These are phyloP conservation scores for Cryptosporidium tyzzeri DNA, from an alignment of 169 alveolate genomes.

Conservation along the genomic window DNA sequence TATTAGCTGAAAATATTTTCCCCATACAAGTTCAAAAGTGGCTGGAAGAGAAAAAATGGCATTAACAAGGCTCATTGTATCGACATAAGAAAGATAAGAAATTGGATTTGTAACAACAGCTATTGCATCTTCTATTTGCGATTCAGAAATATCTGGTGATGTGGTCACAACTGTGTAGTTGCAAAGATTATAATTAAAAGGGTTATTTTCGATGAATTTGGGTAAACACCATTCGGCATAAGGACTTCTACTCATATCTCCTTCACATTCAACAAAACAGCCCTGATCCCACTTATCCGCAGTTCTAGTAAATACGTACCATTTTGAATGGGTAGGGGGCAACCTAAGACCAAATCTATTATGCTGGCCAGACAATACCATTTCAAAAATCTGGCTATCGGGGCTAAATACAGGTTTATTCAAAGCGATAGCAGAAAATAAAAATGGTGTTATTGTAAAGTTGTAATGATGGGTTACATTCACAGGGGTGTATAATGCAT, in stretches of 20 bases:
- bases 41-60: slow-evolving; percentile 66
- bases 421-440: slow-evolving; percentile 56
- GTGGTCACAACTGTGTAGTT: slow-evolving; percentile 56
- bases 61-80: slow-evolving; percentile 67
- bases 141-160: neutral
- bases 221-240: slow-evolving; percentile 70
- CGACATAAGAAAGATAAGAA: slow-evolving; percentile 71
- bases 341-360: slow-evolving; percentile 67
- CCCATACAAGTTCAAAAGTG: slow-evolving; percentile 46
- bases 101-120: slow-evolving; percentile 73
- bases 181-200: slow-evolving; percentile 53
- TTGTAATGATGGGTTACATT: slow-evolving; percentile 57
- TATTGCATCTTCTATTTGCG: slow-evolving; percentile 68
- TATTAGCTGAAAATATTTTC: slow-evolving; percentile 28
- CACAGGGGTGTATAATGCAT: slow-evolving; percentile 52
- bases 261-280: slow-evolving; percentile 47
- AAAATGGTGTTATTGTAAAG: slow-evolving; percentile 62
- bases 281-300: slow-evolving; percentile 76
- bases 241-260: slow-evolving; percentile 75
- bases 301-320: slow-evolving; percentile 64
- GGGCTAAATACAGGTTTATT: slow-evolving; percentile 62
- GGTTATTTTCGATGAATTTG: slow-evolving; percentile 6
- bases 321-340: slow-evolving; percentile 60
- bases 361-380: slow-evolving; percentile 69
- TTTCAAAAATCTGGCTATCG: slow-evolving; percentile 66